Conservation (phyloP, 2,329 filamentous ascomycete genomes). For the Exophiala bonariae region DNA sequence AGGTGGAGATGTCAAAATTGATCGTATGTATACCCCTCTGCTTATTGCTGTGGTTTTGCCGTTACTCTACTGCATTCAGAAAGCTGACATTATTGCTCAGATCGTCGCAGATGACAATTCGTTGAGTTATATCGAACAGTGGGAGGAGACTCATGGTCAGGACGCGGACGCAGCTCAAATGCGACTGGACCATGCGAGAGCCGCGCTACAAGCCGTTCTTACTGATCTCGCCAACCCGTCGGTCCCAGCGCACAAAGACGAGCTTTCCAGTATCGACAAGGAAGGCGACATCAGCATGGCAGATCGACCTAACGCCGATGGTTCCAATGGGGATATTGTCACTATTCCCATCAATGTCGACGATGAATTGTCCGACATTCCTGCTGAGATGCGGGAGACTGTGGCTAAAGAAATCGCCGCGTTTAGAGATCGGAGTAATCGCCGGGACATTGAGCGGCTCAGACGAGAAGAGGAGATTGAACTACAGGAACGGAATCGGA, state of each 20-base stretch:
- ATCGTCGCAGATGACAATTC: constrained; percentile 79
- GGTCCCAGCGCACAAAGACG: constrained; percentile 45
- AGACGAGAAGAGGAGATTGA: constrained; percentile 91
- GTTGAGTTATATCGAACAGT: constrained; percentile 80
- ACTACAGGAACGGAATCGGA: constrained; percentile 72
- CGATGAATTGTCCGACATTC: constrained; percentile 93
- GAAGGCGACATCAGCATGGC: constrained; percentile 69
- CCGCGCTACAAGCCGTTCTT: constrained; percentile 67
- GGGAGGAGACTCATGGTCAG: constrained; percentile 66
- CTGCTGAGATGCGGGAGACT: constrained; percentile 91
- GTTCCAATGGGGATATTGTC: constrained; percentile 65
- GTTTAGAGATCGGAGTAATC: constrained; percentile 88
- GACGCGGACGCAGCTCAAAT: constrained; percentile 63
- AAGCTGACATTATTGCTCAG: constrained; percentile 37
- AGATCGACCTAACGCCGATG: constrained; percentile 52
- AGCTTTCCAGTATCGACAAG: constrained; percentile 53
- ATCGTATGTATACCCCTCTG: constrained; percentile 49
- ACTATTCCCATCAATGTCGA: constrained; percentile 86
- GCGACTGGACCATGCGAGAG: constrained; percentile 68
- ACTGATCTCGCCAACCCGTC: constrained; percentile 71
- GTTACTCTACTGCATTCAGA: background rate
- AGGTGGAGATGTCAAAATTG: constrained; percentile 61
- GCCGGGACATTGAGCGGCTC: constrained; percentile 83
- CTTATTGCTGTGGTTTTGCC: background rate
- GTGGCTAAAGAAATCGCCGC: constrained; percentile 92